These are phyloP conservation scores for Vanderwaltozyma yarrowii DNA, from an alignment of 805 yeast species.

Conservation along the genomic window DNA sequence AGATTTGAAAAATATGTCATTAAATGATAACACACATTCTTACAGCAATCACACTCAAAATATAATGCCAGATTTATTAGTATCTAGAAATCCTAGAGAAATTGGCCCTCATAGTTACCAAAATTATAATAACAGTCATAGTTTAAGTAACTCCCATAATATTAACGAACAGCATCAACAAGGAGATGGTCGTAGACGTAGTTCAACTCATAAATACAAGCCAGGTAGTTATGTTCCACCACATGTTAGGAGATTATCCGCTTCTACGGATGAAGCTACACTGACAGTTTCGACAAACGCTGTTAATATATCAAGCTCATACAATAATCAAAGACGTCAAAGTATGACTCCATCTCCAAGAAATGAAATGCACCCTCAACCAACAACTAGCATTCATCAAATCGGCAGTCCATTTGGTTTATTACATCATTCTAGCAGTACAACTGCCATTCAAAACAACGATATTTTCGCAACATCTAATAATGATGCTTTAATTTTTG, in stretches of 20 bases:
- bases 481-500: conserved; percentile 24
- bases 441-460: conserved; percentile 21
- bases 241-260: conserved; percentile 36
- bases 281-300: conserved; percentile 17
- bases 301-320: conserved; percentile 10
- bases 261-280: conserved; percentile 17
- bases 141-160: not conserved
- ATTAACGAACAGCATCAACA: no score
- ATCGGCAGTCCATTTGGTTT: conserved; percentile 6
- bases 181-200: conserved; percentile 2
- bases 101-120: not conserved
- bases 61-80: conserved; percentile 23
- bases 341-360: conserved; percentile 3
- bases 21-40: conserved; percentile 10
- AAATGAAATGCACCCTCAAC: not conserved
- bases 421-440: conserved; percentile 15
- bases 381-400: not conserved
- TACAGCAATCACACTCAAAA: conserved; percentile 3
- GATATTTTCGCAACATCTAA: conserved; percentile 23
- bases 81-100: conserved; percentile 6
- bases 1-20: conserved; percentile 17
- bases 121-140: not conserved
- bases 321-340: conserved; percentile 6
- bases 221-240: conserved; percentile 40
- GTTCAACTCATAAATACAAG: conserved; percentile 11